Percentiles rank a stretch among this genome's conserved stretches.
phyloP scores from a whole-genome alignment of 257 asterid species.

The Rubia yunnanensis region DNA sequence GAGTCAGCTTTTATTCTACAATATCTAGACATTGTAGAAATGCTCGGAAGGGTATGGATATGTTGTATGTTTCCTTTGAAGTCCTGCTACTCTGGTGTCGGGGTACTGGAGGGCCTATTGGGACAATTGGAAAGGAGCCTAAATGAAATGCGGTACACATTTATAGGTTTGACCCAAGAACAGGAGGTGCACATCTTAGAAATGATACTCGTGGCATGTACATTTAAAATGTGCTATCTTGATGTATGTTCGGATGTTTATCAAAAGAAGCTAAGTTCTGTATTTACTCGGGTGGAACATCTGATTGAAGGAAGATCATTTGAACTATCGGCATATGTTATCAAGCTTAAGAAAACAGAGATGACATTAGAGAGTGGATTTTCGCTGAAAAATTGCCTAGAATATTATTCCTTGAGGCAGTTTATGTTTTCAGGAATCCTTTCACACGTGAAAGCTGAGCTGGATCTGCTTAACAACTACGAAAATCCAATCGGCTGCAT shows the following conservation, averaged over 20 bases:
- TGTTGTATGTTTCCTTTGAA: slow-evolving; percentile 21
- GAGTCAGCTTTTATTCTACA: slow-evolving; percentile 38
- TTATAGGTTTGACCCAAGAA: slow-evolving; percentile 32
- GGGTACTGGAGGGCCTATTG: slow-evolving; percentile 28
- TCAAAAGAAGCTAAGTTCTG: slow-evolving; percentile 26
- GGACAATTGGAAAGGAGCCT: slow-evolving; percentile 44
- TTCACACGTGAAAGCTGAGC: slow-evolving; percentile 33
- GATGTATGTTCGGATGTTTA: slow-evolving; percentile 22
- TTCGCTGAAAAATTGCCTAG: slow-evolving; percentile 38
- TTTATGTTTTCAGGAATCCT: slow-evolving; percentile 30
- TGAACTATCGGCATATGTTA: slow-evolving; percentile 37
- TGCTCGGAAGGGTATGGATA: slow-evolving; percentile 55
- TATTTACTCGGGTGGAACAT: slow-evolving; percentile 32
- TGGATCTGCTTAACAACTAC: slow-evolving; percentile 35
- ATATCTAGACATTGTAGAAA: slow-evolving; percentile 45
- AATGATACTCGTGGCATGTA: slow-evolving; percentile 41
- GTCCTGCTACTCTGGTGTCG: slow-evolving; percentile 23
- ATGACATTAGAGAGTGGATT: slow-evolving; percentile 26
- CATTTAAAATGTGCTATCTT: slow-evolving; percentile 27
- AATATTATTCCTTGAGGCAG: slow-evolving; percentile 39
- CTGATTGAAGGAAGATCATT: slow-evolving; percentile 35
- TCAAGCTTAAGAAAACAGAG: slow-evolving; percentile 34
- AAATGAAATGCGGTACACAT: slow-evolving; percentile 44
- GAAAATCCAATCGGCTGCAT: slow-evolving; percentile 57
- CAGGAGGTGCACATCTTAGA: slow-evolving; percentile 48